Percentiles rank a stretch among this genome's conserved stretches.
phyloP scores from a whole-genome alignment of 495 filamentous ascomycete genomes.

The Recurvomyces mirabilis region DNA sequence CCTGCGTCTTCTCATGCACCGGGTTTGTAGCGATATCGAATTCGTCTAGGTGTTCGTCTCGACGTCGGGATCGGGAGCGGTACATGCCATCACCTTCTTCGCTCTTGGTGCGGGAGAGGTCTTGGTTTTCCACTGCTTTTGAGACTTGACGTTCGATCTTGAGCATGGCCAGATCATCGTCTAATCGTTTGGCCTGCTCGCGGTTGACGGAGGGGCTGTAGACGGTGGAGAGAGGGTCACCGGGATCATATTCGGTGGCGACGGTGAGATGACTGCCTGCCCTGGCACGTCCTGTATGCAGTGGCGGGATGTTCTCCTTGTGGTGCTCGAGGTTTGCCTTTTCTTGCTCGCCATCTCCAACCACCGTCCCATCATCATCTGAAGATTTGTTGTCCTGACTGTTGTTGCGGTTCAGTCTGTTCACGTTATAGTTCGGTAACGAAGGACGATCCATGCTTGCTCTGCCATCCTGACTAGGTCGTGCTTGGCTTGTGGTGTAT shows the following conservation, averaged over 20 bases:
- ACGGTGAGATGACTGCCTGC: slow-evolving; percentile 22
- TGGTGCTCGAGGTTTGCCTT: slow-evolving; percentile 17
- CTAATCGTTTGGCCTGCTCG: slow-evolving; percentile 60
- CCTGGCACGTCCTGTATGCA: slow-evolving; percentile 5
- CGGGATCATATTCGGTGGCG: slow-evolving; percentile 32
- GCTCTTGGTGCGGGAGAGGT: slow-evolving; percentile 25
- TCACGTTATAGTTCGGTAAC: slow-evolving; percentile 20
- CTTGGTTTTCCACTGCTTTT: slow-evolving; percentile 41
- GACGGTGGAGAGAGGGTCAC: slow-evolving; percentile 25
- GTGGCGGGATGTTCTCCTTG: slow-evolving; percentile 8
- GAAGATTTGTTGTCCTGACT: slow-evolving; percentile 21
- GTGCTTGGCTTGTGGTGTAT: slow-evolving; percentile 3
- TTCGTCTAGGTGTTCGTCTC: slow-evolving; percentile 60
- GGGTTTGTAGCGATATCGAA: slow-evolving; percentile 71
- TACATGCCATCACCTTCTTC: slow-evolving; percentile 33
- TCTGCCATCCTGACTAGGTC: slow-evolving; percentile 1
- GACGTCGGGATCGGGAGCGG: slow-evolving; percentile 38
- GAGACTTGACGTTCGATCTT: slow-evolving; percentile 69
- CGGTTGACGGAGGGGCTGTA: slow-evolving; percentile 42
- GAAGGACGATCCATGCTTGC: slow-evolving; percentile 9
- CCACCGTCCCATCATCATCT: slow-evolving; percentile 25
- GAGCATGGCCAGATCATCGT: slow-evolving; percentile 76
- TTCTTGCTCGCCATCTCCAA: slow-evolving; percentile 12
- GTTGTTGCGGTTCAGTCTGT: slow-evolving; percentile 7
- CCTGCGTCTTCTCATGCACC: slow-evolving; percentile 55